Evolutionary conservation across 345 rosid species (phyloP).

Genomic region (Salix viminalis): DNA sequence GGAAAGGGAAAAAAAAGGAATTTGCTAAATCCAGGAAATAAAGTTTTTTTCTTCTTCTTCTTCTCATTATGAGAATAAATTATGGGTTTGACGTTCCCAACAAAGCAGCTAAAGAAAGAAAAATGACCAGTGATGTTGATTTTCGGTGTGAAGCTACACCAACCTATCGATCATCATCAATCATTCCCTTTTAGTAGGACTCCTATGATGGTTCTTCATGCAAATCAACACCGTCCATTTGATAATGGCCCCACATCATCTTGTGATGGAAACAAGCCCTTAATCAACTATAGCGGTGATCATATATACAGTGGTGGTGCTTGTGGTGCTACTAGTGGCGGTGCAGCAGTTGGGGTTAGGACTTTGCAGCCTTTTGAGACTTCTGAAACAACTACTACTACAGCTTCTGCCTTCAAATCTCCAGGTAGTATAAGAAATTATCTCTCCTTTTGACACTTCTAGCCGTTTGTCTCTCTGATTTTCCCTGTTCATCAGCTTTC

Average conservation of each 20-base stretch:
- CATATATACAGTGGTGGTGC: neutral
- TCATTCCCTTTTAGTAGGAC: conserved; percentile 9
- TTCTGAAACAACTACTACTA: neutral
- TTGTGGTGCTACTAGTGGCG: conserved; percentile 8
- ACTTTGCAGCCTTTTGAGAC: conserved; percentile 33
- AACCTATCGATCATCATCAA: conserved; percentile 8
- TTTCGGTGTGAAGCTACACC: conserved; percentile 25
- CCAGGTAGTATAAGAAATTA: conserved; percentile 20
- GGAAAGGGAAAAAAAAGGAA: neutral
- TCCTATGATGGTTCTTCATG: conserved; percentile 31
- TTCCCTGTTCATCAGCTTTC: neutral
- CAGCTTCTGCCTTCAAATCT: conserved; percentile 29
- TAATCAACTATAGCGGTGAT: neutral
- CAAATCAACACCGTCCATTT: conserved; percentile 33
- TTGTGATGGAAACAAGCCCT: conserved; percentile 7
- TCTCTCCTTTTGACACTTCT: neutral
- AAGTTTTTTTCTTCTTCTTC: neutral
- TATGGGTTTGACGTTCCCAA: conserved; percentile 36
- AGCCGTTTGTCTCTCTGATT: neutral
- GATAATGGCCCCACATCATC: conserved; percentile 27
- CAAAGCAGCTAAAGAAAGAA: conserved; percentile 29
- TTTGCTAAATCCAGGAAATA: conserved; percentile 11
- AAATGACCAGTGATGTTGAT: conserved; percentile 13
- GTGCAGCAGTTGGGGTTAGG: conserved; percentile 5
- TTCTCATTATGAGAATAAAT: conserved; percentile 16